Conservation (phyloP, 306 rosid genomes). For the Gleditsia sinensis region DNA sequence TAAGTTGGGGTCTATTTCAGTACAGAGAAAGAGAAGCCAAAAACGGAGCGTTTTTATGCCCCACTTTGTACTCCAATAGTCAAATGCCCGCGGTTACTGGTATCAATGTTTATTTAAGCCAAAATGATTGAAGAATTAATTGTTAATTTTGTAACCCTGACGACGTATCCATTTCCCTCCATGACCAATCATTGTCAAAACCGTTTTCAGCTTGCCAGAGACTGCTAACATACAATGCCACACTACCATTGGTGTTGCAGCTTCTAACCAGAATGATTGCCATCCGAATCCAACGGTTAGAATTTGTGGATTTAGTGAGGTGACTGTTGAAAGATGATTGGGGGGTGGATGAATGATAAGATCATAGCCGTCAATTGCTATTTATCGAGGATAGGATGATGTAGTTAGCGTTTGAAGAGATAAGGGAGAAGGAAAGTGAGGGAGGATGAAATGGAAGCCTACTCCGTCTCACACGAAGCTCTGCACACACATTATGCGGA, state of each 20-base stretch:
- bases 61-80: background rate
- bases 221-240: background rate
- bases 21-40: background rate
- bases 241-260: background rate
- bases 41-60: constrained; percentile 9
- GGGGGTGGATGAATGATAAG: background rate
- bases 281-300: too few species aligned
- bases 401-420: too few species aligned
- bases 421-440: background rate
- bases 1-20: constrained; percentile 20
- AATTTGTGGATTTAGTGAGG: too few species aligned
- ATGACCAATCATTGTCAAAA: constrained; percentile 41
- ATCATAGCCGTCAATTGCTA: constrained; percentile 36
- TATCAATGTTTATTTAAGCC: background rate
- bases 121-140: constrained; percentile 36
- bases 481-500: constrained; percentile 24
- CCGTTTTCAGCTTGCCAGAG: background rate
- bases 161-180: constrained; percentile 30
- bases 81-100: constrained; percentile 18
- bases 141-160: background rate
- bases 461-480: constrained; percentile 29
- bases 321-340: too few species aligned
- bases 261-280: too few species aligned
- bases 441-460: too few species aligned
- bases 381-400: background rate